Percentiles rank a stretch among this genome's conserved stretches.
phyloP scores from a whole-genome alignment of 805 yeast species.

The Pichia thaimueangensis region DNA sequence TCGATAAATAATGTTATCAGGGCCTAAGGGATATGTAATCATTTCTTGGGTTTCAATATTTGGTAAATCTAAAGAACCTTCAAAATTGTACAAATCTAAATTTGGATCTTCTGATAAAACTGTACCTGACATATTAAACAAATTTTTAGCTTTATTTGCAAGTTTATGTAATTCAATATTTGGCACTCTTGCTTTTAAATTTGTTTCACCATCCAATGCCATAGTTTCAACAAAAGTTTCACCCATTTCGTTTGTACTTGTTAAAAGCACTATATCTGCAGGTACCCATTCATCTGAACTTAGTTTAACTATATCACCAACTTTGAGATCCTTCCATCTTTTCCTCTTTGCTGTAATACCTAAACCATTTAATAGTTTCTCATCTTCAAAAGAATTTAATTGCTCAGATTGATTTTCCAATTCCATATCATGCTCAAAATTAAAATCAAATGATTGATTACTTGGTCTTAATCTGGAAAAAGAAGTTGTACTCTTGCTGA shows the following conservation, averaged over 20 bases:
- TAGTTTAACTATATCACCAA: constrained; percentile 79
- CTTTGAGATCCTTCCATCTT: constrained; percentile 72
- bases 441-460: constrained; percentile 22
- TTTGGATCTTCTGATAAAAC: constrained; percentile 87
- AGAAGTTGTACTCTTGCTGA: constrained; percentile 25
- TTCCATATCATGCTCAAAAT: constrained; percentile 15
- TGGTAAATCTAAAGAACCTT: constrained; percentile 55
- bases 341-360: constrained; percentile 20
- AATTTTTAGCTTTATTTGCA: constrained; percentile 43
- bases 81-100: constrained; percentile 82
- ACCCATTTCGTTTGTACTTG: constrained; percentile 60
- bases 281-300: constrained; percentile 88
- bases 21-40: constrained; percentile 54
- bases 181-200: constrained; percentile 69
- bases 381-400: constrained; percentile 23
- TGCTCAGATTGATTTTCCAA: constrained; percentile 11
- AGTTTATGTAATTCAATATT: constrained; percentile 53
- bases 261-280: constrained; percentile 74
- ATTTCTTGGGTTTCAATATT: constrained; percentile 22
- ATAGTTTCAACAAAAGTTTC: constrained; percentile 83
- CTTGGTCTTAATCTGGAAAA: constrained; percentile 24
- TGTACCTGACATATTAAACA: constrained; percentile 44
- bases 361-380: constrained; percentile 12
- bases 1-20: constrained; percentile 81
- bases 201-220: constrained; percentile 98